Conservation (phyloP, 345 rosid genomes). For the Hevea brasiliensis region DNA sequence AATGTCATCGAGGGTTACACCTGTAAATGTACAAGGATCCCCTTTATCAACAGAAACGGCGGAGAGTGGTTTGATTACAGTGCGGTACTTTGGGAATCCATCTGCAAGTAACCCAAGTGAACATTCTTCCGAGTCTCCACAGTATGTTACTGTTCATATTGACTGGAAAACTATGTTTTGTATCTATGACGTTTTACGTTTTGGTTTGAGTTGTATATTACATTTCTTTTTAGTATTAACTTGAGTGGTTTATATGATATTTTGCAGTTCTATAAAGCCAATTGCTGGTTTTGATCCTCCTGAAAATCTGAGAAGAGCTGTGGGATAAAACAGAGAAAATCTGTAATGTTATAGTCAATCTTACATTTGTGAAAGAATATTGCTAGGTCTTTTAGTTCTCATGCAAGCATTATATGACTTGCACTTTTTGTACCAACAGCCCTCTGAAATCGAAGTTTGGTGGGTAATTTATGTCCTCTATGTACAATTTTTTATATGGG, state of each 20-base stretch:
- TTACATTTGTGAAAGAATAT: background rate
- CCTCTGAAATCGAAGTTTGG: slow-evolving; percentile 11
- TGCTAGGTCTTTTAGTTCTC: slow-evolving; percentile 3
- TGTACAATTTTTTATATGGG: slow-evolving; percentile 9
- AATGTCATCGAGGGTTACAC: slow-evolving; percentile 46
- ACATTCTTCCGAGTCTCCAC: slow-evolving; percentile 39
- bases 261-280: slow-evolving; percentile 50
- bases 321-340: slow-evolving; percentile 29
- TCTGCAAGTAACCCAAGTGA: slow-evolving; percentile 39
- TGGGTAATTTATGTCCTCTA: slow-evolving; percentile 33
- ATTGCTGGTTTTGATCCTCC: slow-evolving; percentile 48
- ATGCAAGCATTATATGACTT: slow-evolving; percentile 9
- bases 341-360: background rate
- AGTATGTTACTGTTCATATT: slow-evolving; percentile 34
- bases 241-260: background rate
- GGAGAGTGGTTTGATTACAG: slow-evolving; percentile 50
- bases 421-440: slow-evolving; percentile 13
- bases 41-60: slow-evolving; percentile 45
- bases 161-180: background rate
- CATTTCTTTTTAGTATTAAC: background rate
- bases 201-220: background rate
- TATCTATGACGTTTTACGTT: background rate
- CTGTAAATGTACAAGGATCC: slow-evolving; percentile 42
- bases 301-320: slow-evolving; percentile 29
- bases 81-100: slow-evolving; percentile 50